Percentiles rank a stretch among this genome's conserved stretches.
Conservation (phyloP, 495 filamentous ascomycete genomes). For the Aspergillus affinis region DNA sequence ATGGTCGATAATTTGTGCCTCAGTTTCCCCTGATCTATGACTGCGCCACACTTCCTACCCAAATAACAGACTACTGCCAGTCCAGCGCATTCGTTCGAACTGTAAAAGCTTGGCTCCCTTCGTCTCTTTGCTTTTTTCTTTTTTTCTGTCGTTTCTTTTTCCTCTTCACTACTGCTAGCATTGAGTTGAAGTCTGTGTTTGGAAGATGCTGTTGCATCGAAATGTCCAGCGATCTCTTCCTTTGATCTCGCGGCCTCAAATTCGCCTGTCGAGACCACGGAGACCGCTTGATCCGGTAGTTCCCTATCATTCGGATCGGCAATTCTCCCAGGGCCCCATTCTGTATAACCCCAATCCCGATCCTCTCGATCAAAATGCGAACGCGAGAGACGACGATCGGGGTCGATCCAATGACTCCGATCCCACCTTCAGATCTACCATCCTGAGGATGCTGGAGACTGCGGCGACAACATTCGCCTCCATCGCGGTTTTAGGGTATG, state of each 20-base stretch:
- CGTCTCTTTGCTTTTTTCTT: not conserved
- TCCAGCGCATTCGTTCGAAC: not conserved
- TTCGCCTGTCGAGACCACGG: slow-evolving; percentile 19
- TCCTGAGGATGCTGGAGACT: slow-evolving; percentile 80
- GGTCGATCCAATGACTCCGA: slow-evolving; percentile 28
- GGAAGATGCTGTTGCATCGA: slow-evolving; percentile 19
- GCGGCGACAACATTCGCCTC: slow-evolving; percentile 87
- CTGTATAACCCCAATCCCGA: slow-evolving; percentile 25
- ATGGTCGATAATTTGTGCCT: not conserved
- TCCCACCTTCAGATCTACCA: slow-evolving; percentile 44
- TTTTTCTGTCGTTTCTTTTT: not conserved
- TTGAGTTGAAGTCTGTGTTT: not conserved
- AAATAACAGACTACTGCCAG: not conserved
- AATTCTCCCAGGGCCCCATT: slow-evolving; percentile 32
- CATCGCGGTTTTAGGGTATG: slow-evolving; percentile 73
- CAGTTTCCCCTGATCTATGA: not conserved
- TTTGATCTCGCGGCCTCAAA: slow-evolving; percentile 19
- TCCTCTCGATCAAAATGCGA: slow-evolving; percentile 34
- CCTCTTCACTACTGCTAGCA: too few species aligned
- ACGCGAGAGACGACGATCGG: slow-evolving; percentile 31
- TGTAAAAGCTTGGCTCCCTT: not conserved
- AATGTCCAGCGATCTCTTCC: slow-evolving; percentile 24
- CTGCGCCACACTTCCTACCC: not conserved
- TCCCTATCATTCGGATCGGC: slow-evolving; percentile 20
- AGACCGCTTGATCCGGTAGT: slow-evolving; percentile 7